Percentiles rank a stretch among this genome's conserved stretches.
Evolutionary conservation across 495 filamentous ascomycete species (phyloP).

Genomic region (Endocarpon pusillum): DNA sequence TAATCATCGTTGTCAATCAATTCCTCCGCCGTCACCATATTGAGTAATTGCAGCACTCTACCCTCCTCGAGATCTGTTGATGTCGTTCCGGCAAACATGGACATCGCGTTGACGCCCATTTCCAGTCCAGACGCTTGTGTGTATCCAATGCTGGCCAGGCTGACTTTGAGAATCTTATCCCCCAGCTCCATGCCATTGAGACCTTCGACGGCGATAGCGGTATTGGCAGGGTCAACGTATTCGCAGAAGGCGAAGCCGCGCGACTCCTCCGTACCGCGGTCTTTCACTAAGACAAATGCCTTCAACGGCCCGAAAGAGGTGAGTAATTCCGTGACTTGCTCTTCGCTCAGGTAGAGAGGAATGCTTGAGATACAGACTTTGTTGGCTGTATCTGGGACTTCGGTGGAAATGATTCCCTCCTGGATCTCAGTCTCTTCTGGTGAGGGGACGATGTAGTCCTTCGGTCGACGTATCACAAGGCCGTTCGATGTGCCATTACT

Average conservation of each 20-base stretch:
- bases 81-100: slow-evolving; percentile 90
- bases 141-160: slow-evolving; percentile 77
- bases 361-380: slow-evolving; percentile 90
- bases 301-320: slow-evolving; percentile 85
- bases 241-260: slow-evolving; percentile 96
- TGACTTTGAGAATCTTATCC: slow-evolving; percentile 67
- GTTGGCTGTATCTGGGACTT: slow-evolving; percentile 81
- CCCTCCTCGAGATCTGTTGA: slow-evolving; percentile 56
- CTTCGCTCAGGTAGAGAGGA: slow-evolving; percentile 70
- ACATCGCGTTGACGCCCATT: slow-evolving; percentile 96
- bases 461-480: slow-evolving; percentile 73
- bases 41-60: slow-evolving; percentile 77
- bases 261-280: slow-evolving; percentile 69
- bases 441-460: slow-evolving; percentile 92
- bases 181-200: slow-evolving; percentile 85
- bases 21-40: slow-evolving; percentile 96
- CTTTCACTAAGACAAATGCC: slow-evolving; percentile 81
- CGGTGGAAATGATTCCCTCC: slow-evolving; percentile 57
- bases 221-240: slow-evolving; percentile 61
- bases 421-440: slow-evolving; percentile 61
- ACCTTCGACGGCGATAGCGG: slow-evolving; percentile 76
- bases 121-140: slow-evolving; percentile 80
- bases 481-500: slow-evolving; percentile 40
- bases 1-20: slow-evolving; percentile 88
- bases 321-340: slow-evolving; percentile 78